These are phyloP conservation scores for Panaeolus cyanescens DNA, from an alignment of 768 basidiomycete genomes.

Conservation along the genomic window DNA sequence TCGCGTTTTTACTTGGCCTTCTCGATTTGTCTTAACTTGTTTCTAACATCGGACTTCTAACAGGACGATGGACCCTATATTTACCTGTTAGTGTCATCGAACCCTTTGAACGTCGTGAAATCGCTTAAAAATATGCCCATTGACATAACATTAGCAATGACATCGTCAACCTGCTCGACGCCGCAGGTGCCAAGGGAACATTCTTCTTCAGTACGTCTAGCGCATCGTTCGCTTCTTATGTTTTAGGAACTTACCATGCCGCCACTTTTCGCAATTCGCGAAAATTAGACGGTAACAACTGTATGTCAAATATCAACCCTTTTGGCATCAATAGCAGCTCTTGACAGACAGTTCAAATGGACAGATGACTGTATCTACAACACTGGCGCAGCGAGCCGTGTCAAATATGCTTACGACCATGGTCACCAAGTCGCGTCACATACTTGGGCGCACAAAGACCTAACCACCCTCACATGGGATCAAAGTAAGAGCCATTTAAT, in stretches of 20 bases:
- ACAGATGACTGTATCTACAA: slow-evolving; percentile 41
- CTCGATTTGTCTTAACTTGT: slow-evolving; percentile 17
- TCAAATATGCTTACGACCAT: slow-evolving; percentile 37
- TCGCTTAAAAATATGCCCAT: neutral
- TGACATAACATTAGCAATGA: slow-evolving; percentile 22
- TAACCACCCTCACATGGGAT: slow-evolving; percentile 30
- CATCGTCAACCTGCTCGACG: slow-evolving; percentile 31
- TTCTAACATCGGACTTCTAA: neutral
- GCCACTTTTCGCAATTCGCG: neutral
- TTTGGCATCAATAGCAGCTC: neutral
- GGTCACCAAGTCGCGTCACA: slow-evolving; percentile 49
- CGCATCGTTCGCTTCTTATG: too few relatives aligned
- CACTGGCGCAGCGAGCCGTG: slow-evolving; percentile 18
- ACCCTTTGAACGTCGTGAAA: neutral
- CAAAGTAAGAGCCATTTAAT: slow-evolving; percentile 25
- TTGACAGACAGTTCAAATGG: neutral
- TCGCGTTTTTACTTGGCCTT: neutral
- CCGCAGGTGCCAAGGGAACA: slow-evolving; percentile 39
- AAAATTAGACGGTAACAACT: slow-evolving; percentile 38
- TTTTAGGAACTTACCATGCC: neutral
- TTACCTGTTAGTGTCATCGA: slow-evolving; percentile 19
- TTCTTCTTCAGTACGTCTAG: slow-evolving; percentile 40
- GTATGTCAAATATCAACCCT: slow-evolving; percentile 14
- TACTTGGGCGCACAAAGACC: slow-evolving; percentile 43
- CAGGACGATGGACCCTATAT: slow-evolving; percentile 39